Evolutionary conservation across 2,329 filamentous ascomycete genomes (phyloP).

Genomic region (Cadophora sp.): DNA sequence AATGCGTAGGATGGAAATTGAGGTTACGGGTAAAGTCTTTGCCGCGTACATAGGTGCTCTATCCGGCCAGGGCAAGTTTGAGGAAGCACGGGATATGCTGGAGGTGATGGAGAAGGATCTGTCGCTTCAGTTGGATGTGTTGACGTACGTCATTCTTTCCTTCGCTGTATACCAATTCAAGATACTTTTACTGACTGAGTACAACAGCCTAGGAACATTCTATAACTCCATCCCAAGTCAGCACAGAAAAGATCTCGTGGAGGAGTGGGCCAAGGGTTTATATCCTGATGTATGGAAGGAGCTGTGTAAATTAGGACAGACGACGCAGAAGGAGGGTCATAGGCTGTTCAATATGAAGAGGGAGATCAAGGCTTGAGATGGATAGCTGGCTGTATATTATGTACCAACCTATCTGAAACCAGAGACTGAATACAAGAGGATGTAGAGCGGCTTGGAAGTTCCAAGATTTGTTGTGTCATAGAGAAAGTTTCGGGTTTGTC

Average conservation of each 20-base stretch:
- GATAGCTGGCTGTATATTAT: constrained; percentile 13
- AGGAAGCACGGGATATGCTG: constrained; percentile 71
- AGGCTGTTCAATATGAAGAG: constrained; percentile 39
- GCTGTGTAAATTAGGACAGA: constrained; percentile 49
- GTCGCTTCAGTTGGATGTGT: constrained; percentile 69
- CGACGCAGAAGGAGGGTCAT: constrained; percentile 38
- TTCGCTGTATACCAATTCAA: constrained; percentile 6
- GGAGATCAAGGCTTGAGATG: constrained; percentile 35
- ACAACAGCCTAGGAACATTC: constrained; percentile 70
- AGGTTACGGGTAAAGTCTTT: constrained; percentile 76
- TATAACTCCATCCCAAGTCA: constrained; percentile 76
- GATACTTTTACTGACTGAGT: constrained; percentile 18
- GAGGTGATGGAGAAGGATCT: constrained; percentile 70
- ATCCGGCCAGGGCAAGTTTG: constrained; percentile 73
- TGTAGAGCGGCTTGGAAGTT: neutral
- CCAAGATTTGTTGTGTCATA: neutral
- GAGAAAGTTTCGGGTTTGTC: neutral
- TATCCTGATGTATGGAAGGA: constrained; percentile 75
- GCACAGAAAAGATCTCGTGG: constrained; percentile 71
- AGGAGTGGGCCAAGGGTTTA: constrained; percentile 73
- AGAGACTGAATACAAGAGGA: neutral
- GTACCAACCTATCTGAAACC: constrained; percentile 8
- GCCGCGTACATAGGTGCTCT: constrained; percentile 79
- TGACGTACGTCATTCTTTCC: constrained; percentile 65
- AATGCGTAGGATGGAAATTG: constrained; percentile 77